Evolutionary conservation across 2,329 filamentous ascomycete genomes (phyloP).

Genomic region (Cadophora malorum): DNA sequence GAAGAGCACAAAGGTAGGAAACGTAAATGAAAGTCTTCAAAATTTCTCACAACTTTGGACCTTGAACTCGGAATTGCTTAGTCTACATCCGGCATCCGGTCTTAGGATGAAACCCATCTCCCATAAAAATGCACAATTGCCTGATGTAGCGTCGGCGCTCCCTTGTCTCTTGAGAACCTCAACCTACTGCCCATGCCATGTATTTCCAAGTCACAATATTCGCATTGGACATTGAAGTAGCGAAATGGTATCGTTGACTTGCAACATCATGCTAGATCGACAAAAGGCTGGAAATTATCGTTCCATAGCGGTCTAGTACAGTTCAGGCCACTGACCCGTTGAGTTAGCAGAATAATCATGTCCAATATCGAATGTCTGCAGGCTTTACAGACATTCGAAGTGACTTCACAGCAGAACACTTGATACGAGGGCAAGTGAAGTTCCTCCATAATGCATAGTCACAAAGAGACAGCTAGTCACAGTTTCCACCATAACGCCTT

Average conservation of each 20-base stretch:
- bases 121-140: too few relatives aligned
- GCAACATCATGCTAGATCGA: background rate
- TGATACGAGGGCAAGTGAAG: background rate
- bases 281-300: background rate
- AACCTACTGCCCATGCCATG: background rate
- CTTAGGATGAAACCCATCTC: too few relatives aligned
- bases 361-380: background rate
- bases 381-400: background rate
- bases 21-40: too few relatives aligned
- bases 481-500: background rate
- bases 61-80: too few relatives aligned
- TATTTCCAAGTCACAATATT: background rate
- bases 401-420: background rate
- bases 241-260: background rate
- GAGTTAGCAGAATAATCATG: background rate
- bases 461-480: background rate
- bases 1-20: too few relatives aligned
- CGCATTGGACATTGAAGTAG: background rate
- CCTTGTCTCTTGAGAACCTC: too few relatives aligned
- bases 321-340: too few relatives aligned
- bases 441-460: background rate
- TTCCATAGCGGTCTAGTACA: too few relatives aligned
- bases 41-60: too few relatives aligned
- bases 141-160: too few relatives aligned
- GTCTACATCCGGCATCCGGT: too few relatives aligned